Base-by-base conservation (phyloP, 495 filamentous ascomycete species). In the Penicillium fimorum region DNA sequence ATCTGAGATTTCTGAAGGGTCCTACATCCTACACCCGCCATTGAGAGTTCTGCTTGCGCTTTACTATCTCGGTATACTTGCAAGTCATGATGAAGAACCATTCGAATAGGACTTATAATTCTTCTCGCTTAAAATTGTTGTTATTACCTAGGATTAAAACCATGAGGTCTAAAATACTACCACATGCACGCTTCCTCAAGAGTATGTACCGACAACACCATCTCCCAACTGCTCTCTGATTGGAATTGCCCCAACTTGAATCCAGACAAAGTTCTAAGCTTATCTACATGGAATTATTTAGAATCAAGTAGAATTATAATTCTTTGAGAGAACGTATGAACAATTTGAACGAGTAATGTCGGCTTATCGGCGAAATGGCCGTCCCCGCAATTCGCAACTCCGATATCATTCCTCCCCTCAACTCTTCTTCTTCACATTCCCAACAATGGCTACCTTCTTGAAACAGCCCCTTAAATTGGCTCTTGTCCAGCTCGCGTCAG, bases 401-500 rank as follows among this genome's bases (percentile, higher is more conserved):
- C 40, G 50, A 22, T 52, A 29, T 43, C 37, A 22, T 38, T 17
- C 32, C 6, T 8, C 5, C 30, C 38, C 30, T 24, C 37, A 41
- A 8, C 42, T 47, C 18, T 27, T 17, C 52, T 24, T 46, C 43
- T 43, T 42, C 47, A 47, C 33, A 50, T 47, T 17, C 42, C 20
- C 35, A 11, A 56, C 45, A 18, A 85, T 88, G 75, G 69, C 79
- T 44, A 59, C 76, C 12, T 74, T 86, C 18, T 79, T 95, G 59
- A 84, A 87, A 67, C 76, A 89, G 61, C 85, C 88, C 17, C 72
- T 92, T 53, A 96, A 90, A 75, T 76, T 96, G 18, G 88, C 89
- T n/a, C 77, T 90, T 64, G 80, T 94, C 55, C 91, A 96, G 68
- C 80, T 96, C 24, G 87, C 88, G 57, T 84, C 83, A 53, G 88